These are phyloP conservation scores for Xylaria sp. DNA, from an alignment of 2,329 filamentous ascomycete species.

Conservation along the genomic window DNA sequence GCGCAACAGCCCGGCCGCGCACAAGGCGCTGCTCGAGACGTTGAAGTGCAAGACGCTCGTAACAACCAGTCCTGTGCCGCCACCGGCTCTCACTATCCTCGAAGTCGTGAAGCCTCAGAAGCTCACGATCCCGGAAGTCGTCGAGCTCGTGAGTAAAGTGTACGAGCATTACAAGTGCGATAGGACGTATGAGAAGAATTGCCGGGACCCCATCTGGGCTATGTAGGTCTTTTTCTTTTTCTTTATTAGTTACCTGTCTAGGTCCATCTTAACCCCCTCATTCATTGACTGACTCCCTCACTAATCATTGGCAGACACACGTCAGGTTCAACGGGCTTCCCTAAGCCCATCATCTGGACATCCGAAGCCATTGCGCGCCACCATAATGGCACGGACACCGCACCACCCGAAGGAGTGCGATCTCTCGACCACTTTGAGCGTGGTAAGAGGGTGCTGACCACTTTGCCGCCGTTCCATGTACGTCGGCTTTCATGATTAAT, in stretches of 20 bases:
- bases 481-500: neutral
- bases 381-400: slow-evolving; percentile 22
- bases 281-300: neutral
- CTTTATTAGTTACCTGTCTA: neutral
- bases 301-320: slow-evolving; percentile 43
- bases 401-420: slow-evolving; percentile 43
- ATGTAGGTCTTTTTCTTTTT: slow-evolving; percentile 37
- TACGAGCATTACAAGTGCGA: slow-evolving; percentile 35
- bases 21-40: slow-evolving; percentile 46
- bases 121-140: slow-evolving; percentile 45
- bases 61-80: slow-evolving; percentile 42
- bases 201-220: slow-evolving; percentile 38
- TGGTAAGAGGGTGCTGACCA: slow-evolving; percentile 49
- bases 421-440: slow-evolving; percentile 41
- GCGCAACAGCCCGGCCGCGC: slow-evolving; percentile 51
- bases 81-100: slow-evolving; percentile 41
- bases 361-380: slow-evolving; percentile 41
- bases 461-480: slow-evolving; percentile 50
- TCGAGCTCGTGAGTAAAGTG: slow-evolving; percentile 43
- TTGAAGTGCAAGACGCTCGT: slow-evolving; percentile 49
- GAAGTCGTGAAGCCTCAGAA: slow-evolving; percentile 41
- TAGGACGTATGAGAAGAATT: slow-evolving; percentile 38
- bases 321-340: slow-evolving; percentile 49
- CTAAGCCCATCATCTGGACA: slow-evolving; percentile 48
- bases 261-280: too few species aligned